phyloP scores from a whole-genome alignment of 1,139 yeast species.

The Candida buenavistaensis region DNA sequence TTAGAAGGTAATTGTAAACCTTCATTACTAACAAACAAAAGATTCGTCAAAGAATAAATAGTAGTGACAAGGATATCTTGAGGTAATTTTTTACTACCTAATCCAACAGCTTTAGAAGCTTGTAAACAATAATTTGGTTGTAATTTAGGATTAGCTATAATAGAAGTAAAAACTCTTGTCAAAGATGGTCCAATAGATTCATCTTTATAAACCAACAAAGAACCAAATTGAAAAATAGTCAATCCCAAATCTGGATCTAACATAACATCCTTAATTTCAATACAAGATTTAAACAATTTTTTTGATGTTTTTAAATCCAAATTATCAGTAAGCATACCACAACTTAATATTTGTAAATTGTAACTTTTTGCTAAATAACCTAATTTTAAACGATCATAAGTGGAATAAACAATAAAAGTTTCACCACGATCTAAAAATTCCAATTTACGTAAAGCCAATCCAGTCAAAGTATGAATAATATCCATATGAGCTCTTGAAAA shows the following conservation, averaged over 20 bases:
- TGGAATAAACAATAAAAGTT: conserved; percentile 44
- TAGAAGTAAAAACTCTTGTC: conserved; percentile 50
- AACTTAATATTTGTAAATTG: conserved; percentile 42
- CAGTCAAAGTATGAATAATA: conserved; percentile 31
- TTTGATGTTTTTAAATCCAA: conserved; percentile 34
- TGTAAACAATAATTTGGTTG: conserved; percentile 28
- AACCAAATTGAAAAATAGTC: conserved; percentile 53
- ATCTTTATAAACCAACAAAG: conserved; percentile 51
- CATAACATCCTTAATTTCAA: conserved; percentile 42
- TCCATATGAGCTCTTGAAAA: conserved; percentile 27
- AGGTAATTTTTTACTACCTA: conserved; percentile 49
- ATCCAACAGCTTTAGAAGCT: conserved; percentile 44
- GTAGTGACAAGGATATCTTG: conserved; percentile 88
- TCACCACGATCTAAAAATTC: conserved; percentile 48
- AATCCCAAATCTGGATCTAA: conserved; percentile 49
- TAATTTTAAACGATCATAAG: conserved; percentile 36
- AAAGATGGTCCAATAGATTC: conserved; percentile 46
- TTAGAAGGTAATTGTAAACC: conserved; percentile 23
- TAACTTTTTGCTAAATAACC: conserved; percentile 44
- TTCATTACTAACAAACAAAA: conserved; percentile 59
- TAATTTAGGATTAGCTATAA: conserved; percentile 46
- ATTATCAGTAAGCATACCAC: conserved; percentile 44
- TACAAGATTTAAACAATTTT: conserved; percentile 38
- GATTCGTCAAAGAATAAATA: conserved; percentile 78
- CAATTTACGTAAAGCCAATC: conserved; percentile 40